Evolutionary conservation across 148 eudicot genomes (phyloP).

Genomic region (Cornus kousa): DNA sequence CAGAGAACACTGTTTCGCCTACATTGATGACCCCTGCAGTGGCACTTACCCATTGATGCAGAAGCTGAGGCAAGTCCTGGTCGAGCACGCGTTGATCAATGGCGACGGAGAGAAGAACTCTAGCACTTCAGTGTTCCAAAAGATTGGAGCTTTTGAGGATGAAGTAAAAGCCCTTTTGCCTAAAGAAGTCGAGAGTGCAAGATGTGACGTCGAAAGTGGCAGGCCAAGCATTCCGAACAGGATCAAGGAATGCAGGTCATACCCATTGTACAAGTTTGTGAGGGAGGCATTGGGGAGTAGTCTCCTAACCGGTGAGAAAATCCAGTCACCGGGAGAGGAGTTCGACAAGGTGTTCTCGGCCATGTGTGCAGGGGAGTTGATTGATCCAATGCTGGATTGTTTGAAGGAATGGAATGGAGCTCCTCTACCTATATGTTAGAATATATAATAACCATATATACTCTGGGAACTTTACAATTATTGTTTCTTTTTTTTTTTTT

Average conservation of each 20-base stretch:
- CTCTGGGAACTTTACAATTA: too few species aligned
- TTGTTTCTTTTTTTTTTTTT: too few species aligned
- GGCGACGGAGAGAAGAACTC: constrained; percentile 22
- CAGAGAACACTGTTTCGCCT: constrained; percentile 23
- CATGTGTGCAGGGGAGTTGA: constrained; percentile 25
- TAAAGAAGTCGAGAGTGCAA: constrained; percentile 23
- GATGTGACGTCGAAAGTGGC: constrained; percentile 21
- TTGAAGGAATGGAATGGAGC: constrained; percentile 40
- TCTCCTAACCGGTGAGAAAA: constrained; percentile 25
- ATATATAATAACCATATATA: not conserved
- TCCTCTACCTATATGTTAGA: constrained; percentile 39
- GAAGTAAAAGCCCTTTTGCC: constrained; percentile 31
- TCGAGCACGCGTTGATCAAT: constrained; percentile 29
- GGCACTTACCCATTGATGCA: constrained; percentile 22
- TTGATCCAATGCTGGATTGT: constrained; percentile 35
- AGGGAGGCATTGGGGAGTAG: constrained; percentile 22
- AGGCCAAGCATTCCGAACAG: constrained; percentile 15
- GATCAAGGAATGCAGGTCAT: constrained; percentile 30
- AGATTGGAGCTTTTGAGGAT: constrained; percentile 29
- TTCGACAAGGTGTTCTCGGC: constrained; percentile 31
- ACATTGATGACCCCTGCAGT: constrained; percentile 29
- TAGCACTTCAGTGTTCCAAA: constrained; percentile 29
- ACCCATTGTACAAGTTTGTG: constrained; percentile 34
- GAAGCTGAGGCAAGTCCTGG: constrained; percentile 31
- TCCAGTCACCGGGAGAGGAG: constrained; percentile 35